These are phyloP conservation scores for Camellia sinensis DNA, from an alignment of 148 eudicot genomes.

Conservation along the genomic window DNA sequence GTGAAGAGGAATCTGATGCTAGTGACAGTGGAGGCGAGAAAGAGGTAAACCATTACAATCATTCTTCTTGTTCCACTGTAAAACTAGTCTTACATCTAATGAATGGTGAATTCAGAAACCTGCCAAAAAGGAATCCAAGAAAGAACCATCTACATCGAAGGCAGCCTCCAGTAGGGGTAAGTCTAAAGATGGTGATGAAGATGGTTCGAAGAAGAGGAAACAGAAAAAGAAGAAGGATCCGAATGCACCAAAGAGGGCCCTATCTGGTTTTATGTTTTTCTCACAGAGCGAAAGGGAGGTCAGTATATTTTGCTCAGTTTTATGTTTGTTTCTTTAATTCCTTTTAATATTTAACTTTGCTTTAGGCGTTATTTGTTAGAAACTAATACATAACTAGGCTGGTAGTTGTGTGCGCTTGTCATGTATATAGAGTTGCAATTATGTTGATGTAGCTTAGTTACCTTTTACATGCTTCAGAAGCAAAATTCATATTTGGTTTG, in stretches of 20 bases:
- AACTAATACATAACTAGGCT: background rate
- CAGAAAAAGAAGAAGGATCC: constrained; percentile 91
- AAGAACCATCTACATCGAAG: constrained; percentile 56
- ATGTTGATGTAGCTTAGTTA: background rate
- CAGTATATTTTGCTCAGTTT: background rate
- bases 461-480: background rate
- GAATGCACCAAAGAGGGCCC: constrained; percentile 84
- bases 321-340: background rate
- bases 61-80: background rate
- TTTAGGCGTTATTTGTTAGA: background rate
- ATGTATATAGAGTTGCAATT: background rate
- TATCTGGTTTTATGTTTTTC: constrained; percentile 75
- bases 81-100: constrained; percentile 1
- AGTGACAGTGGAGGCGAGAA: constrained; percentile 58
- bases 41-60: constrained; percentile 45
- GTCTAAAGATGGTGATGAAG: constrained; percentile 64
- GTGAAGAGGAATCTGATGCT: constrained; percentile 72
- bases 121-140: constrained; percentile 64
- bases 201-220: constrained; percentile 76
- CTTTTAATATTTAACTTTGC: background rate
- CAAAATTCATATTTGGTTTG: background rate
- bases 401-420: background rate
- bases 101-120: constrained; percentile 53
- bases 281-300: constrained; percentile 87
- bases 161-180: constrained; percentile 59